Percentiles rank a stretch among this genome's conserved stretches.
Conservation (phyloP, 768 basidiomycete species). For the Termitomyces titanicus region DNA sequence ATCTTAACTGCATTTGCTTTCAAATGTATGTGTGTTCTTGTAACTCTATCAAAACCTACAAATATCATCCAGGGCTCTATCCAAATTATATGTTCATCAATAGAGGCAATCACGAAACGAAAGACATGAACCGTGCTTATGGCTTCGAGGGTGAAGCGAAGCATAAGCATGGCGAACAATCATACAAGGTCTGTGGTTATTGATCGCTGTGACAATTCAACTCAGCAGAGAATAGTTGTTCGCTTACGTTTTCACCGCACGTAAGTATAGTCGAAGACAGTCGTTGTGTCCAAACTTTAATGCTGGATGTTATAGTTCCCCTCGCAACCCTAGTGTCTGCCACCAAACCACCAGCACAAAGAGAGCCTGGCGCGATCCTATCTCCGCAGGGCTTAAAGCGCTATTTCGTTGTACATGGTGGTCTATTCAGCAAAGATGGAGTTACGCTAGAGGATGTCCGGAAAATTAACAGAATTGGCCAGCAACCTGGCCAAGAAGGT, state of each 20-base stretch:
- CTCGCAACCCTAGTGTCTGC: conserved; percentile 83
- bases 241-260: conserved; percentile 86
- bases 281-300: background rate
- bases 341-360: conserved; percentile 51
- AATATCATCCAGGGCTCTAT: conserved; percentile 69
- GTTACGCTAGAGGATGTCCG: conserved; percentile 94
- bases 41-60: background rate
- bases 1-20: conserved; percentile 91
- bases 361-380: conserved; percentile 56
- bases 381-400: conserved; percentile 81
- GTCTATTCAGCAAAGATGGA: conserved; percentile 91
- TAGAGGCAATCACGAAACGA: conserved; percentile 94
- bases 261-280: conserved; percentile 42
- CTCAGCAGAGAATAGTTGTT: conserved; percentile 57
- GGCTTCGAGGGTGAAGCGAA: conserved; percentile 96
- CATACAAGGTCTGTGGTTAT: conserved; percentile 66
- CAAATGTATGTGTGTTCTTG: conserved; percentile 62
- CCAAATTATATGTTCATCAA: conserved; percentile 90
- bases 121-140: conserved; percentile 95
- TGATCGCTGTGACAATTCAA: background rate
- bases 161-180: conserved; percentile 94
- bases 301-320: conserved; percentile 57
- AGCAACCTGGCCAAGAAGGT: conserved; percentile 92
- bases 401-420: conserved; percentile 95
- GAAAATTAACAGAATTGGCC: conserved; percentile 81